Percentiles rank a stretch among this genome's conserved stretches.
Conservation (phyloP, 257 asterid species). For the Penstemon newberryi region DNA sequence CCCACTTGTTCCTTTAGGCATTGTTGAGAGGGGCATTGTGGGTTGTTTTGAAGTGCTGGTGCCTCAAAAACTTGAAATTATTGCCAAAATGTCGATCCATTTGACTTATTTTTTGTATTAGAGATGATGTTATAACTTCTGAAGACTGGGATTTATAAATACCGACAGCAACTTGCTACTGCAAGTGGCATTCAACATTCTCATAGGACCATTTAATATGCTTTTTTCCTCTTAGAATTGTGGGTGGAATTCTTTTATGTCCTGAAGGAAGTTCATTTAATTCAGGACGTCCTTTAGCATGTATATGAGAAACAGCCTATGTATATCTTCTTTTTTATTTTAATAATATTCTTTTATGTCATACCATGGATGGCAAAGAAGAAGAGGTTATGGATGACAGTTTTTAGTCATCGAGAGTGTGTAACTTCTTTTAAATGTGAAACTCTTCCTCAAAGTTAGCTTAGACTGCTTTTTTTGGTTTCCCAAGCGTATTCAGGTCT, state of each 20-base stretch:
- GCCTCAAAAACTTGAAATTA: slow-evolving; percentile 3
- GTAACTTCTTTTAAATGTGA: no score
- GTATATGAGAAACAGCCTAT: not conserved
- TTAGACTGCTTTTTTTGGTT: no score
- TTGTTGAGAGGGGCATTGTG: not conserved
- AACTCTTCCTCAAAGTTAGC: no score
- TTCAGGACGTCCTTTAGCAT: not conserved
- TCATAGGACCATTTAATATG: slow-evolving; percentile 1
- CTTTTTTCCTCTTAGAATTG: not conserved
- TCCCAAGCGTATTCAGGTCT: no score
- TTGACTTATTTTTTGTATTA: slow-evolving; percentile 1
- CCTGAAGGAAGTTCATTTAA: not conserved
- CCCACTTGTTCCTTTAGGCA: slow-evolving; percentile 16
- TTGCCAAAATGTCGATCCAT: not conserved
- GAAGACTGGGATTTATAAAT: slow-evolving; percentile 1
- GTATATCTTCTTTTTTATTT: not conserved
- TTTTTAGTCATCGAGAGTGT: no score
- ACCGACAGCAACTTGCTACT: slow-evolving; percentile 20
- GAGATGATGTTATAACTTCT: not conserved
- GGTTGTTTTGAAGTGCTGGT: slow-evolving; percentile 11
- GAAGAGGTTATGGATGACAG: not conserved
- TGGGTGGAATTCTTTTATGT: slow-evolving; percentile 20
- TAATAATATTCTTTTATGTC: not conserved
- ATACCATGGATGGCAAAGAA: not conserved
- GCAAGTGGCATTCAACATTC: slow-evolving; percentile 12